Evolutionary conservation across 2,329 filamentous ascomycete species (phyloP), one percentile per base, ranked within the genome.

Genomic region (Aplosporella prunicola): DNA sequence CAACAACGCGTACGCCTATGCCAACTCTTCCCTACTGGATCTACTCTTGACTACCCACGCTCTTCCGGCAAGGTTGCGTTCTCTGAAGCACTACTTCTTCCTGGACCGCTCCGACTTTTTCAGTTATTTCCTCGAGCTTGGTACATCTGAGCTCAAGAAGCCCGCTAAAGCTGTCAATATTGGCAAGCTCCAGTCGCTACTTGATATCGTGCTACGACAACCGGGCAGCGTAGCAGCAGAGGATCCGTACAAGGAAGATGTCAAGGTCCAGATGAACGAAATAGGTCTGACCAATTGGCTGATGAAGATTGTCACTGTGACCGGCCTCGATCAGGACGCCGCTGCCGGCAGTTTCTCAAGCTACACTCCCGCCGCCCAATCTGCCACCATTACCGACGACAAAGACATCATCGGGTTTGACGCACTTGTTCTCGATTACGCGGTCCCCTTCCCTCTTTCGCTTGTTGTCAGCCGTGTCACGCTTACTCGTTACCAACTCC

Each of bases 81-180:
- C 89, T 10, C 69, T 98, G 25, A 98, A 98, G 58, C 91, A 98
- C 61, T 98, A 98, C 66, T 98, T 96, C 68, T 98, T 98, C 69
- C 78, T 98, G 44, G 89, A 96, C 51, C 82, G 88, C 7, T 95
- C 91, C 22, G 91, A 98, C 58, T 98, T 94, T 66, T 96, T 98
- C 61, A 87, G 87, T 3, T 93, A 96, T 61, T 98, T 98, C 58
- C 78, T 98, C 42, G 91, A 98, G 55, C 77, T 98, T 14, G 80
- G 86, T 38, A 72, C 82, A 20, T 88, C 87, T 1, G 91, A 98
- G 61, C 71, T 98, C 41, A 82, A 85, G 51, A 95, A 95, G 56
- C 81, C 83, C 20, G 84, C 88, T 41, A 86, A 86, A 55, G 74
- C 74, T 37, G 87, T 96, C 60, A 98, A 96, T 53, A 83, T 84